These are phyloP conservation scores for Oryza glaberrima DNA, from an alignment of 176 grass and related monocot species.

Conservation along the genomic window DNA sequence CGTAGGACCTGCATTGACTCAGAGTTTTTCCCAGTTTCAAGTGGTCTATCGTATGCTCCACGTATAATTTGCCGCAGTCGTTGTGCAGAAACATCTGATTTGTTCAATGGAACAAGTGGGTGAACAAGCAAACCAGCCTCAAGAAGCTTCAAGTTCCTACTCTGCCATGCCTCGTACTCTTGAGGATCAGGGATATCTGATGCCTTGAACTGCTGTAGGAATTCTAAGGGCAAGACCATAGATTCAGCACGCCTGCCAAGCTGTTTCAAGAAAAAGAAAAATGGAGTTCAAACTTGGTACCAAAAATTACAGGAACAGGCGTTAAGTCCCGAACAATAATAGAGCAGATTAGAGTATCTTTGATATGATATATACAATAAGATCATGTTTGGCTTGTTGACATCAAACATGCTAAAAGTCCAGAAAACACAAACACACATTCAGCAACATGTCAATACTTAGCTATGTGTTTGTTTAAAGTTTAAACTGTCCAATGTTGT, in stretches of 20 bases:
- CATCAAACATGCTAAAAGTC: conserved; percentile 13
- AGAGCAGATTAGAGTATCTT: background rate
- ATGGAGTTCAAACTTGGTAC: conserved; percentile 3
- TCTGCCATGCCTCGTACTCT: conserved; percentile 78
- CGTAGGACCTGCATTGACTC: conserved; percentile 91
- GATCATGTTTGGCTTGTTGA: conserved; percentile 20
- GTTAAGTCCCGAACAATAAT: background rate
- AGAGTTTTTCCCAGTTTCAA: conserved; percentile 92
- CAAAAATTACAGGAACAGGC: background rate
- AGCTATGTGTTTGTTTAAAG: background rate
- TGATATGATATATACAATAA: background rate
- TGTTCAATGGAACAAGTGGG: conserved; percentile 71
- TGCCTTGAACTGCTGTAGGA: conserved; percentile 94
- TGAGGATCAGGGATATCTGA: conserved; percentile 82
- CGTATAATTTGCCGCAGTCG: conserved; percentile 81
- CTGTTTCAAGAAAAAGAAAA: conserved; percentile 46
- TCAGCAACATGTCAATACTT: background rate
- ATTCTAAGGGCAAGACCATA: conserved; percentile 95
- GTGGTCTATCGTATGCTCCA: conserved; percentile 63
- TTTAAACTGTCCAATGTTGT: background rate
- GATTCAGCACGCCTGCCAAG: conserved; percentile 76
- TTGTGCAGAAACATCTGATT: conserved; percentile 75
- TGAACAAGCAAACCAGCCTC: conserved; percentile 88
- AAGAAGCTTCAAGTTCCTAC: conserved; percentile 86
- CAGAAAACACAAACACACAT: background rate